Conservation (phyloP, 2,329 filamentous ascomycete genomes). For the Verticillium albo-atrum region DNA sequence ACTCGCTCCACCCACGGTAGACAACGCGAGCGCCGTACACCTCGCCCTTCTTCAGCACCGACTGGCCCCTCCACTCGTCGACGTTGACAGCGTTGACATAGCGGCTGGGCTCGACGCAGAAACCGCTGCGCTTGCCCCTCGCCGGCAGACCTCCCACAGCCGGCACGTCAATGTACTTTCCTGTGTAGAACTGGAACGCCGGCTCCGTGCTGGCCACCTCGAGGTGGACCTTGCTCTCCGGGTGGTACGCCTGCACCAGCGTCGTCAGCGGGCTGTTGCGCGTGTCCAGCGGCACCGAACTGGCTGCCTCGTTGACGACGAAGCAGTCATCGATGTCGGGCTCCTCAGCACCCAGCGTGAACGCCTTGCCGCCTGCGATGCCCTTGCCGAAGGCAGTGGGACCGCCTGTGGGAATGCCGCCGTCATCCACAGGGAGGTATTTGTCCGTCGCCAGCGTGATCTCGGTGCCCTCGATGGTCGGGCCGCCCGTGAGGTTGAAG, state of each 20-base stretch:
- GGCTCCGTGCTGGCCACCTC: slow-evolving; percentile 91
- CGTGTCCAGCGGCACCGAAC: slow-evolving; percentile 61
- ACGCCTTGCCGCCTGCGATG: slow-evolving; percentile 60
- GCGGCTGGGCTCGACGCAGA: slow-evolving; percentile 88
- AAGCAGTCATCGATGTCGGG: slow-evolving; percentile 92
- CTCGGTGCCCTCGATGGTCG: slow-evolving; percentile 49
- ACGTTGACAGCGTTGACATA: slow-evolving; percentile 87
- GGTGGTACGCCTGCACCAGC: slow-evolving; percentile 70
- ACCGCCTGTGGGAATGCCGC: slow-evolving; percentile 68
- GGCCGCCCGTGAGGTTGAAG: slow-evolving; percentile 57
- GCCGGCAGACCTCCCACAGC: slow-evolving; percentile 58
- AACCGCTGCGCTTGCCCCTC: slow-evolving; percentile 65
- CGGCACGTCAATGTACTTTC: slow-evolving; percentile 76
- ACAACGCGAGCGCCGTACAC: slow-evolving; percentile 77
- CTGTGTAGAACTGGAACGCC: slow-evolving; percentile 95
- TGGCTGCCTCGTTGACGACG: slow-evolving; percentile 62
- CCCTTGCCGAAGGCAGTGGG: slow-evolving; percentile 58
- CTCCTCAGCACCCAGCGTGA: slow-evolving; percentile 65
- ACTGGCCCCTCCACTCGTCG: slow-evolving; percentile 73
- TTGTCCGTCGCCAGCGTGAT: slow-evolving; percentile 63
- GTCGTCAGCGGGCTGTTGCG: slow-evolving; percentile 57
- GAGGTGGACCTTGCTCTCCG: slow-evolving; percentile 70
- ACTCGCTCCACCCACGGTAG: slow-evolving; percentile 80
- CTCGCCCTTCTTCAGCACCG: slow-evolving; percentile 78
- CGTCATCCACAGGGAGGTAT: slow-evolving; percentile 70